Conservation (phyloP, 306 rosid species). For the Casuarina glauca region DNA sequence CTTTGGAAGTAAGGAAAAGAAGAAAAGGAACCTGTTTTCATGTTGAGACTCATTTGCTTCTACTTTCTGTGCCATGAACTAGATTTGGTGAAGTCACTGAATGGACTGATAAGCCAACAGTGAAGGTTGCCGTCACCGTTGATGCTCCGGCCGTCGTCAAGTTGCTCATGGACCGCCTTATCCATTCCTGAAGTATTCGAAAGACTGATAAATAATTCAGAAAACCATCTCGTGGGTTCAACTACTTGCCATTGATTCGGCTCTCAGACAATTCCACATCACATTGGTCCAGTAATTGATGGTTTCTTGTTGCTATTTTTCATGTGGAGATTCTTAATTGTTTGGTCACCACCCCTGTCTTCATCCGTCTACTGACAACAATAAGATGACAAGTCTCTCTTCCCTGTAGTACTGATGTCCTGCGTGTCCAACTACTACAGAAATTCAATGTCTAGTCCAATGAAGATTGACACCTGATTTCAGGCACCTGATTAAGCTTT, state of each 20-base stretch:
- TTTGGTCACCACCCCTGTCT: not conserved
- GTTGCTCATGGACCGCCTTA: conserved; percentile 76
- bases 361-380: not conserved
- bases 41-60: conserved; percentile 6
- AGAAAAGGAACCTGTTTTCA: not conserved
- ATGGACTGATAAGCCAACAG: conserved; percentile 77
- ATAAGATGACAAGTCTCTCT: not conserved
- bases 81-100: conserved; percentile 85
- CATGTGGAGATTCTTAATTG: not conserved
- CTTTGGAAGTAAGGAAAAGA: not conserved
- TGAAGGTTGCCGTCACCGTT: conserved; percentile 92
- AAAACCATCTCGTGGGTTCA: not conserved
- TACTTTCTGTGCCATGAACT: conserved; percentile 25
- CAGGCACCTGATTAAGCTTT: too few relatives aligned
- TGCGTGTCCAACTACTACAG: not conserved
- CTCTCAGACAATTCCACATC: not conserved
- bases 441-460: not conserved
- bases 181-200: conserved; percentile 36
- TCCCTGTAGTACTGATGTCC: not conserved
- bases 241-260: not conserved
- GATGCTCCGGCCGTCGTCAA: conserved; percentile 67
- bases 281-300: not conserved
- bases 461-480: not conserved
- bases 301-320: not conserved
- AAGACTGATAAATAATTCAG: not conserved